Evolutionary conservation across 176 grass and related monocot species (phyloP), one percentile per base, ranked within the genome.

Genomic region (Avena insularis): DNA sequence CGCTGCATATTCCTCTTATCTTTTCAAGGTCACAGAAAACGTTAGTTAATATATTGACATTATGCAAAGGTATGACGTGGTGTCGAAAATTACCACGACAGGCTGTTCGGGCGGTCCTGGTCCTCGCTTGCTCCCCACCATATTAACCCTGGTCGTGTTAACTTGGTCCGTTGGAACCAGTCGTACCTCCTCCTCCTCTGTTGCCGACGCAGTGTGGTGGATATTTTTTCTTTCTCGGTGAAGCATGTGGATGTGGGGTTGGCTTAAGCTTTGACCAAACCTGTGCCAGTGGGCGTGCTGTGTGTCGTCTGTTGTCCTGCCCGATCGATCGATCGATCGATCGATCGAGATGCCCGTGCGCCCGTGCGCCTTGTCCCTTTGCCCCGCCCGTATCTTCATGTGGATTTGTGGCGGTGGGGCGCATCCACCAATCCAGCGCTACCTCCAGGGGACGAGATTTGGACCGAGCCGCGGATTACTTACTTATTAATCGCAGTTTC

Each of bases 381-480:
- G 64, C 45, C 45, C 46, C 25, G 27, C 25, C 65, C 45, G 79
- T 86, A 90, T 86, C 84, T 86, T 71, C 79, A 12, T 71, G 1
- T 23, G 88, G 89, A 90, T 83, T 78, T 47, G 83, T 62, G 57
- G 79, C 49, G 14, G 59, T 15, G 31, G 59, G 21, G 40, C 63
- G 43, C 43, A 45, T 45, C 29, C 29, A 29, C 29, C 29, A 1
- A 29, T 29, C 29, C 29, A 29, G 29, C 14, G 14, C 50, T 53
- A 50, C 11, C 12, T 53, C 50, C 15, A 59, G 19, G 56, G 53
- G 54, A 19, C 48, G 38, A 19, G 70, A 62, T 54, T 72, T 74
- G 76, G 51, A 59, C 16, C 5, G 15, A 55, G 53, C 51, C 14
- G 6, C 40, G 40, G 40, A 54, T 54, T 54, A 15, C 13, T 4